Conservation (phyloP, 1,284 basidiomycete species). For the Rhodotorula sp. region DNA sequence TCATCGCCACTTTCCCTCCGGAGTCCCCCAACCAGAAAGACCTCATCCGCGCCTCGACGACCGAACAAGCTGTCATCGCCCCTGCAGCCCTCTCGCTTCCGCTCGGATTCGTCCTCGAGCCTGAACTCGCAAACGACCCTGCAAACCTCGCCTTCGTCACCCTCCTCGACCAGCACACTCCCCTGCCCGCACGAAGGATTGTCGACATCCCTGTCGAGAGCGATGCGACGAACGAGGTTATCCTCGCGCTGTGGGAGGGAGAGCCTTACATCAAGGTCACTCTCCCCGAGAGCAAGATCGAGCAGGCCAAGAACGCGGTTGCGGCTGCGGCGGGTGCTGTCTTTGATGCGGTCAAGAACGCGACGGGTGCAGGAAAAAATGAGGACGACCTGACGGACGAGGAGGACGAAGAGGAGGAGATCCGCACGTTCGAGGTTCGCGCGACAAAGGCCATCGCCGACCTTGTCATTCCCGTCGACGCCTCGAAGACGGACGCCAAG, state of each 20-base stretch:
- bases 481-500: constrained; percentile 19
- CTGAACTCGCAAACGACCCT: constrained; percentile 42
- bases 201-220: constrained; percentile 70
- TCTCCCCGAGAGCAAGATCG: constrained; percentile 47
- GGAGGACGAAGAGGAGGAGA: constrained; percentile 56
- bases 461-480: constrained; percentile 55
- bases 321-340: constrained; percentile 23
- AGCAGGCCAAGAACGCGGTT: constrained; percentile 25
- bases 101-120: constrained; percentile 71
- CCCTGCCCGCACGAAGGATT: constrained; percentile 62
- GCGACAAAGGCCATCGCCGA: constrained; percentile 64
- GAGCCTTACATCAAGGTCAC: constrained; percentile 75
- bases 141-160: constrained; percentile 47
- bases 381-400: constrained; percentile 50
- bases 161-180: constrained; percentile 47
- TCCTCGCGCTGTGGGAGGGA: constrained; percentile 85
- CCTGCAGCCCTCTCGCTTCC: constrained; percentile 63
- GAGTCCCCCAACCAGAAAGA: constrained; percentile 14
- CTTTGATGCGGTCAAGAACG: constrained; percentile 30
- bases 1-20: constrained; percentile 49
- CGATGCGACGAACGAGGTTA: constrained; percentile 68
- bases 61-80: constrained; percentile 55
- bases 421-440: constrained; percentile 65
- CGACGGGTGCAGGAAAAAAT: constrained; percentile 41
- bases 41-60: constrained; percentile 43